Evolutionary conservation across 2,329 filamentous ascomycete species (phyloP).

Genomic region (Sclerotinia sclerotiorum): DNA sequence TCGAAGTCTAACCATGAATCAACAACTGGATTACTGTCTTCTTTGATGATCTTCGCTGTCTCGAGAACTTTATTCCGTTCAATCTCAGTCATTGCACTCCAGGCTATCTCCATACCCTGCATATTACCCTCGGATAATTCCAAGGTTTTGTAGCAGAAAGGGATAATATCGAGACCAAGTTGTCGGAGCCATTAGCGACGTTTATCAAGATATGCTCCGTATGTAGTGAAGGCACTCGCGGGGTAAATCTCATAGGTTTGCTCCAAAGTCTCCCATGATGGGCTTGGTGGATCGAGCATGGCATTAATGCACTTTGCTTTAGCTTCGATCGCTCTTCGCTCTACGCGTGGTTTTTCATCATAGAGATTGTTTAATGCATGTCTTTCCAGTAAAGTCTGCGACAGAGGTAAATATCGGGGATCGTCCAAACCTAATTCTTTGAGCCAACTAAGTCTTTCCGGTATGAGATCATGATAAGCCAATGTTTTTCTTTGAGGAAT

Average conservation of each 20-base stretch:
- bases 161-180: not conserved
- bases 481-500: not conserved
- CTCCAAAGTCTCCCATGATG: not conserved
- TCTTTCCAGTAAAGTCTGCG: not conserved
- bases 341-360: not conserved
- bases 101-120: conserved; percentile 3
- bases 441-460: conserved; percentile 3
- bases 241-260: conserved; percentile 7
- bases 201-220: not conserved
- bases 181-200: not conserved
- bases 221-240: not conserved
- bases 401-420: not conserved
- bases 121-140: conserved; percentile 1
- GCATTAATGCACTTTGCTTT: conserved; percentile 4
- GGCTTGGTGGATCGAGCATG: not conserved
- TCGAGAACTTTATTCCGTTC: not conserved
- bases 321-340: conserved; percentile 13
- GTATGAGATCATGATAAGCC: not conserved
- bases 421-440: not conserved
- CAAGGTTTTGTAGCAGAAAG: not conserved
- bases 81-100: not conserved
- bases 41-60: not conserved
- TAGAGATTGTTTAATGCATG: conserved; percentile 4
- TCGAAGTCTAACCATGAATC: not conserved
- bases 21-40: conserved; percentile 7